phyloP scores from a whole-genome alignment of 176 grass and related monocot species.

The sorghum (Sorghum bicolor) region DNA sequence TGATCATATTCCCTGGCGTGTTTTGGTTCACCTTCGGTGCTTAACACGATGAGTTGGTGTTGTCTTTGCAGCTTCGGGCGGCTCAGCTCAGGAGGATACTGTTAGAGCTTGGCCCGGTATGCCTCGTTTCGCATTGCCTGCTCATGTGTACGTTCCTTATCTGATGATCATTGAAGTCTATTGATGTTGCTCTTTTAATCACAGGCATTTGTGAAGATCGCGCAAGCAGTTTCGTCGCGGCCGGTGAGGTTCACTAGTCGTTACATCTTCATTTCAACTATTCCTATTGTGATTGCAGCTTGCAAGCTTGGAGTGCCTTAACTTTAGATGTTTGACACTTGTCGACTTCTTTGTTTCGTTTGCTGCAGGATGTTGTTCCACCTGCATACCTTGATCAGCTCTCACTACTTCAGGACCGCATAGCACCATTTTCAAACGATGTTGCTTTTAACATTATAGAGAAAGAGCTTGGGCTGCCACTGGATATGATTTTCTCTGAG shows the following conservation, averaged over 20 bases:
- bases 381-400: constrained; percentile 90
- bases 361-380: constrained; percentile 88
- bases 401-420: constrained; percentile 89
- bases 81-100: constrained; percentile 80
- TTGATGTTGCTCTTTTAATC: constrained; percentile 14
- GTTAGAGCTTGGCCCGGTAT: constrained; percentile 83
- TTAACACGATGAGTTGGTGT: constrained; percentile 11
- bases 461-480: constrained; percentile 65
- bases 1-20: constrained; percentile 11
- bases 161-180: background rate
- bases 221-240: constrained; percentile 86
- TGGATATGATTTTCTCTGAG: constrained; percentile 85
- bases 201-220: constrained; percentile 95
- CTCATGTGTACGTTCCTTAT: background rate
- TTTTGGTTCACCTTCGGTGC: background rate
- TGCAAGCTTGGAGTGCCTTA: background rate
- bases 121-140: background rate
- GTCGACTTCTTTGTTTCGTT: background rate
- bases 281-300: background rate
- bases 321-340: background rate
- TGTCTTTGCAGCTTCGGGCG: constrained; percentile 64
- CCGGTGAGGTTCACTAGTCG: constrained; percentile 49
- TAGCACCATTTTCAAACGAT: constrained; percentile 89
- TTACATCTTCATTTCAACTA: background rate
- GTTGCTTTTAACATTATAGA: constrained; percentile 93